Percentiles rank a stretch among this genome's conserved stretches.
These are phyloP conservation scores for Amaranthus tricolor DNA, from an alignment of 179 eudicot species.

Conservation along the genomic window DNA sequence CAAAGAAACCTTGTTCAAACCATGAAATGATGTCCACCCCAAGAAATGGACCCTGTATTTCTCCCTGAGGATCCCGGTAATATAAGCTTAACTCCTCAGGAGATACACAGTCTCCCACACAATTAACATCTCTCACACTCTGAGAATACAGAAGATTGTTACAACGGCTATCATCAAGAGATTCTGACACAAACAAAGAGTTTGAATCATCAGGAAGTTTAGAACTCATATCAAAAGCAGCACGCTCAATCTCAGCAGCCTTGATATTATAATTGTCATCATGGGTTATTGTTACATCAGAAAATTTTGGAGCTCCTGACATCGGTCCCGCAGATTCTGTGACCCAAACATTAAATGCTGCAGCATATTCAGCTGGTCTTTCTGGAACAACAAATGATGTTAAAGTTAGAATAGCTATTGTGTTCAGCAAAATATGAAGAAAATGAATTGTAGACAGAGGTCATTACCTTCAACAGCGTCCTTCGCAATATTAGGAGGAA, in stretches of 20 bases:
- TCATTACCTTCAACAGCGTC: conserved; percentile 38
- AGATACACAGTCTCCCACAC: conserved; percentile 38
- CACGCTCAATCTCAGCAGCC: conserved; percentile 28
- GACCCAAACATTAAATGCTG: conserved; percentile 27
- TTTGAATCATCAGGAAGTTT: conserved; percentile 52
- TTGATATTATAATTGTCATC: conserved; percentile 28
- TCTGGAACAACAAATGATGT: conserved; percentile 23
- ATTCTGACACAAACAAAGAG: conserved; percentile 38
- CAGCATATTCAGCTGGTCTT: conserved; percentile 29
- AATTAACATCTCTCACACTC: conserved; percentile 32
- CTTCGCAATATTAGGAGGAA: conserved; percentile 29
- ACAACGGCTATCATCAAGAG: conserved; percentile 44
- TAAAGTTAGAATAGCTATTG: no score
- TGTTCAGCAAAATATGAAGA: not conserved
- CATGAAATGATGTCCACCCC: conserved; percentile 95
- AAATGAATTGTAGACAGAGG: conserved; percentile 5
- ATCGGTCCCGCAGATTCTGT: conserved; percentile 27
- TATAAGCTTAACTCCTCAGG: conserved; percentile 79
- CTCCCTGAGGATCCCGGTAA: conserved; percentile 94
- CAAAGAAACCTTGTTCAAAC: conserved; percentile 98
- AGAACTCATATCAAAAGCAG: conserved; percentile 30
- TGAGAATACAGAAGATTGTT: conserved; percentile 34
- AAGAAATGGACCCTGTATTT: conserved; percentile 94
- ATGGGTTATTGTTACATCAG: conserved; percentile 28
- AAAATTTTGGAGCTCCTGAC: conserved; percentile 12